A percentile compares a stretch with the other conserved stretches of the same genome.
These are phyloP conservation scores for Mrakia gelida DNA, from an alignment of 768 basidiomycete species.

Conservation along the genomic window DNA sequence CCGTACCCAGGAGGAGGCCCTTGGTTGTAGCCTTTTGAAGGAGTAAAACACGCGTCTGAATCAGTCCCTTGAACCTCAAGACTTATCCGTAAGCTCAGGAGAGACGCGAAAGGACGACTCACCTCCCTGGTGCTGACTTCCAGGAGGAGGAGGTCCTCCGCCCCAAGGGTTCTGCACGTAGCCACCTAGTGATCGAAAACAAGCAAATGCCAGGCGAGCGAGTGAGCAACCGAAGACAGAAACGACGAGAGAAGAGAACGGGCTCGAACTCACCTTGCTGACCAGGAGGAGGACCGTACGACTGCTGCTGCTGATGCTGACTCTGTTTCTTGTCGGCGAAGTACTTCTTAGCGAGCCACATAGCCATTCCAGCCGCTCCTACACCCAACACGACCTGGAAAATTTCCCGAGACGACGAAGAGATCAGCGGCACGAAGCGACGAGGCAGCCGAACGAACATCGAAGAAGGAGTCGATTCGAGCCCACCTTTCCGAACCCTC, in stretches of 20 bases:
- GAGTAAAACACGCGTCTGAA: background rate
- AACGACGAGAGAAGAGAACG: background rate
- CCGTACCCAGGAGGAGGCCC: background rate
- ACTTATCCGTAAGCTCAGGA: background rate
- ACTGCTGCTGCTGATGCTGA: background rate
- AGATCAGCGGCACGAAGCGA: background rate
- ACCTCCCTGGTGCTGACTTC: background rate
- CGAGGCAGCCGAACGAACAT: background rate
- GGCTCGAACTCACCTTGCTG: background rate
- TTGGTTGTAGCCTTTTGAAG: background rate
- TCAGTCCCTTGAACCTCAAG: background rate
- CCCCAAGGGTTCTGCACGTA: slow-evolving; percentile 2
- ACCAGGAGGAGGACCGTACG: background rate
- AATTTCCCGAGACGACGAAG: too few relatives aligned
- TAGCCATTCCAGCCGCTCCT: background rate
- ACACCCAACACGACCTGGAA: background rate
- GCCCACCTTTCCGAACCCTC: background rate
- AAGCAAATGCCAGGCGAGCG: background rate
- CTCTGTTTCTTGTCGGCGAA: background rate
- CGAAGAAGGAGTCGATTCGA: too few relatives aligned
- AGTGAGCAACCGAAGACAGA: background rate
- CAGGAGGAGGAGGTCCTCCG: background rate
- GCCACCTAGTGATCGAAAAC: background rate
- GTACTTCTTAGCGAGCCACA: background rate
- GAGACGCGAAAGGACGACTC: too few relatives aligned